Percentiles rank a stretch among this genome's conserved stretches.
Conservation (phyloP, 73 alveolate species). For the Uronychia binucleata region DNA sequence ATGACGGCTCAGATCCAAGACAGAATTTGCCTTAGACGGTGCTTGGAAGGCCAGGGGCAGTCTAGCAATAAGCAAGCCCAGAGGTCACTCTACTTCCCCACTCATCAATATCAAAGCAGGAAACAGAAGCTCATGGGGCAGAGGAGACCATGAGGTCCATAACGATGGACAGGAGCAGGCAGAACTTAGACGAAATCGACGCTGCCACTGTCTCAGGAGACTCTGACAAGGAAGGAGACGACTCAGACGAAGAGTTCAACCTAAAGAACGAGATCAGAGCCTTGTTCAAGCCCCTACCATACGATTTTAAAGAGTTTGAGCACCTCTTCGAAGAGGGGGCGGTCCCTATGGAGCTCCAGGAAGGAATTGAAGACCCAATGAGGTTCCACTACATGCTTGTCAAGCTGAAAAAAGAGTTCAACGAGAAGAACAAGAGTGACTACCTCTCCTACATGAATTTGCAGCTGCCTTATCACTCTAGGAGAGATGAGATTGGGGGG, state of each 20-base stretch:
- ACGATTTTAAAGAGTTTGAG: slow-evolving; percentile 56
- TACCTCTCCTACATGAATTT: slow-evolving; percentile 63
- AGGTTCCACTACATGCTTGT: slow-evolving; percentile 62
- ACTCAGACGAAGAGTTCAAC: not conserved
- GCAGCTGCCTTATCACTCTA: slow-evolving; percentile 67
- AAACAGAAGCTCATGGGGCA: not conserved
- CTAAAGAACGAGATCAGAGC: slow-evolving; percentile 2
- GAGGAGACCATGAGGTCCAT: not conserved
- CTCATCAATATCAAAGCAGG: not conserved
- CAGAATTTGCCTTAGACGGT: not conserved
- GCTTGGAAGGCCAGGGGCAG: not conserved
- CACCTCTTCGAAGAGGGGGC: slow-evolving; percentile 58
- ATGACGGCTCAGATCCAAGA: not conserved
- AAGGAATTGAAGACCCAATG: slow-evolving; percentile 61
- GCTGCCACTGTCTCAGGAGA: not conserved
- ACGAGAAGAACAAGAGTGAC: slow-evolving; percentile 62
- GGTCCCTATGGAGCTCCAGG: slow-evolving; percentile 44
- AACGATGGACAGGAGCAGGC: not conserved
- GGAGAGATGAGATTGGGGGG: slow-evolving; percentile 82
- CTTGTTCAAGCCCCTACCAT: slow-evolving; percentile 40
- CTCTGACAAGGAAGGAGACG: not conserved
- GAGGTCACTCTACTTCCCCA: not conserved
- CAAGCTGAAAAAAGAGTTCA: slow-evolving; percentile 71
- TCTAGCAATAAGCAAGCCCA: not conserved
- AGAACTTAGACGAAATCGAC: not conserved